Evolutionary conservation across 805 yeast species (phyloP), one percentile per base, ranked within the genome.

Genomic region (Yamadazyma sp.): DNA sequence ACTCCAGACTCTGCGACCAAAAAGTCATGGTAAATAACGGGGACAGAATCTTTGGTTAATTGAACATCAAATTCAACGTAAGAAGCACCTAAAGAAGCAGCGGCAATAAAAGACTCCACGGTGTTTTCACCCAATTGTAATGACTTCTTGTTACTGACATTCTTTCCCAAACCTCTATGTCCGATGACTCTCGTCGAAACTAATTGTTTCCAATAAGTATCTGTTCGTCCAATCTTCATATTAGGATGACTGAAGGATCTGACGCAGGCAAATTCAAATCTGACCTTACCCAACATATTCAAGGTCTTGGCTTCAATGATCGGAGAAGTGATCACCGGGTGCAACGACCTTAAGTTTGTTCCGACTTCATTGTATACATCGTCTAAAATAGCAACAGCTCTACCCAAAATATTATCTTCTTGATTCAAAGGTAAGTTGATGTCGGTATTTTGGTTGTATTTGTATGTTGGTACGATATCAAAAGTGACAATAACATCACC

Each of bases 1-100:
- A 86, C 88, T 12, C 98, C 98, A 5, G 95, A 81, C 54, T 91
- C 98, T 2, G 96, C 95, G 34, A 91, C 96, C 28, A 87, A 59
- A 55, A 91, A 91, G 57, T 91, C 98, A 59, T 91, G 98, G 54
- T 91, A 91, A 19, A 91, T 84, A 5, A 91, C 98, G 2, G 98
- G 97, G 8, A 87, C 80, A 47, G 71, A 71, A 59, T 91, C 98
- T 55, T 89, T 88, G 11, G 98, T 91, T 49, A 91, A 68, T 57
- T 91, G 98, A 31, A 91, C 98, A 61, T 91, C 98, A 57, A 91
- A 91, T 62, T 91, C 98, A 36, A 91, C 97, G 54, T 91, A 91
- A 2, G 95, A 83, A 1, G 98, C 98, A 27, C 98, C 98, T 47
- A 91, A 67, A 2, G 95, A 88, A 0, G 97, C 95, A 0, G 98